Conservation (phyloP, 805 yeast species). For the Candida parachauliodes region DNA sequence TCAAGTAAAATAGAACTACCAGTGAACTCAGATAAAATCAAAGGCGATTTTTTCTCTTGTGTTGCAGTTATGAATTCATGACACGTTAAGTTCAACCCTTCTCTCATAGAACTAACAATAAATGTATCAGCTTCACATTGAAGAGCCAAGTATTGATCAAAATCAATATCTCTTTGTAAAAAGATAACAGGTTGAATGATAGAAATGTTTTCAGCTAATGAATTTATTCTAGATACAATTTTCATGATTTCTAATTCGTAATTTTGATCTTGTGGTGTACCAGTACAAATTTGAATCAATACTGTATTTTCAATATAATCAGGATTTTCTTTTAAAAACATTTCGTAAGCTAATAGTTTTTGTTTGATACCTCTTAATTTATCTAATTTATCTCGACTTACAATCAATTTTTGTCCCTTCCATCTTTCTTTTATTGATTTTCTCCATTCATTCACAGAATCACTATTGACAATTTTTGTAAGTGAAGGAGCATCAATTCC, state of each 20-base stretch:
- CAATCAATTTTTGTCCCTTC: slow-evolving; percentile 66
- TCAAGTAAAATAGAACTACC: slow-evolving; percentile 83
- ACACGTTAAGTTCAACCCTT: slow-evolving; percentile 95
- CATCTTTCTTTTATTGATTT: slow-evolving; percentile 72
- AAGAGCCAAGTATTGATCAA: slow-evolving; percentile 84
- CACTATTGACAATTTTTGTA: slow-evolving; percentile 40
- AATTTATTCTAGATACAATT: slow-evolving; percentile 82
- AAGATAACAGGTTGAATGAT: slow-evolving; percentile 78
- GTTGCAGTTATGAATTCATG: slow-evolving; percentile 89
- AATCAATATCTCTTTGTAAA: slow-evolving; percentile 83
- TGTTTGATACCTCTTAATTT: slow-evolving; percentile 84
- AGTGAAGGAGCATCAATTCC: slow-evolving; percentile 74
- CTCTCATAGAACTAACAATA: slow-evolving; percentile 87
- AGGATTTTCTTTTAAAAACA: slow-evolving; percentile 69
- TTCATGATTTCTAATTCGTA: slow-evolving; percentile 70
- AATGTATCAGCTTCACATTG: slow-evolving; percentile 83
- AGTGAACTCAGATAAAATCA: slow-evolving; percentile 86
- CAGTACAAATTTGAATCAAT: slow-evolving; percentile 74
- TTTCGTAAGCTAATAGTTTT: slow-evolving; percentile 82
- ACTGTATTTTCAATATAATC: slow-evolving; percentile 65
- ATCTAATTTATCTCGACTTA: slow-evolving; percentile 87
- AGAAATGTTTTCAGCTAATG: slow-evolving; percentile 69
- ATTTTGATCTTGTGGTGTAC: slow-evolving; percentile 48
- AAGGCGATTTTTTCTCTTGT: slow-evolving; percentile 67
- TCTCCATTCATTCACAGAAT: slow-evolving; percentile 63